These are phyloP conservation scores for Macrolepiota fuliginosa DNA, from an alignment of 768 basidiomycete species.

Conservation along the genomic window DNA sequence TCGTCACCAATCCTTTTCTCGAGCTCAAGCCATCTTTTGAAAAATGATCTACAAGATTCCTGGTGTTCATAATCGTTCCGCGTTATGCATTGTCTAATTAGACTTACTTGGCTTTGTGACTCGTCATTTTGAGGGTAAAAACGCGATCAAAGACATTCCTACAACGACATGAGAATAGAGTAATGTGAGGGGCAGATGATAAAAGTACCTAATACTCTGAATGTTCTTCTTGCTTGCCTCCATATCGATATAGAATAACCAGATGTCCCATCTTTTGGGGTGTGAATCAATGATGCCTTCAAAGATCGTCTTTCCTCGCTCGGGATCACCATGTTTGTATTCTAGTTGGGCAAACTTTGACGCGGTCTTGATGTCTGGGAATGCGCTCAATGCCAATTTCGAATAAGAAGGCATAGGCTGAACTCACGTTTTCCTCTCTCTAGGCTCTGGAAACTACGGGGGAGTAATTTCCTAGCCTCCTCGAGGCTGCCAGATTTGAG, in stretches of 20 bases:
- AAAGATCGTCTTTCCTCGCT: slow-evolving; percentile 93
- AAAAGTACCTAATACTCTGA: slow-evolving; percentile 65
- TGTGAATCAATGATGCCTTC: slow-evolving; percentile 96
- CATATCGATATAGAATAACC: slow-evolving; percentile 98
- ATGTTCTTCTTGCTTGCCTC: slow-evolving; percentile 81
- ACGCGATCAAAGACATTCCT: slow-evolving; percentile 89
- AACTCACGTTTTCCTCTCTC: slow-evolving; percentile 91
- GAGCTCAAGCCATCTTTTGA: slow-evolving; percentile 96
- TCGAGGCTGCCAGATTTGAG: slow-evolving; percentile 72
- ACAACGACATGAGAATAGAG: slow-evolving; percentile 6
- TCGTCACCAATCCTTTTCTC: slow-evolving; percentile 88
- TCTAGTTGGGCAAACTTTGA: slow-evolving; percentile 94
- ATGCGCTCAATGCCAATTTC: background rate
- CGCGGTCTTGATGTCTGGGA: slow-evolving; percentile 89
- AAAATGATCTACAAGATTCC: slow-evolving; percentile 64
- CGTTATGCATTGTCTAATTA: slow-evolving; percentile 2
- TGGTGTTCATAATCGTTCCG: slow-evolving; percentile 6
- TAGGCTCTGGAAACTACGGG: slow-evolving; percentile 84
- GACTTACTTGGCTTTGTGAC: slow-evolving; percentile 91
- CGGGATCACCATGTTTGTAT: slow-evolving; percentile 91
- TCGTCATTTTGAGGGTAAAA: slow-evolving; percentile 83
- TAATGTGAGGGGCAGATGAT: background rate
- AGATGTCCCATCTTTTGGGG: slow-evolving; percentile 92
- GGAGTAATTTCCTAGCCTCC: slow-evolving; percentile 80
- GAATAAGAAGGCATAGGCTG: background rate